Base-by-base conservation (phyloP, 2,329 filamentous ascomycete species). In the Knufia fluminis region DNA sequence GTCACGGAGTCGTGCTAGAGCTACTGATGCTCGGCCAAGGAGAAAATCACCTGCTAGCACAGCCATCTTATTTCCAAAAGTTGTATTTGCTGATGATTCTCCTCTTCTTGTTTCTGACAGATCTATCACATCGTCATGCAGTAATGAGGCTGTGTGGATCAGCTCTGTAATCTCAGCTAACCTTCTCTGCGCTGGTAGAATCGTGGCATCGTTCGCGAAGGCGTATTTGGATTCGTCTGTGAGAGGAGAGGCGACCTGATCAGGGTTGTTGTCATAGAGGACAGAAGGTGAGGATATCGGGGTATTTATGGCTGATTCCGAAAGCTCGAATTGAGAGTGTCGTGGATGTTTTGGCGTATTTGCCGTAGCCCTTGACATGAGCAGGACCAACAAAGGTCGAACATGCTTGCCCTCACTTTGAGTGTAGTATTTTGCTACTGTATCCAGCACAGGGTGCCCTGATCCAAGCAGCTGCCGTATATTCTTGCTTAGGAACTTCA, bases 51-150 rank as follows among this genome's bases (percentile, higher is more conserved):
- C 92, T 0, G 92, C 92, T 57, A 98, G 71, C 2, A 98, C 91
- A 12, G 92, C 91, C 91, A 98, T 97, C 69, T 98, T 98, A 74
- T 98, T 98, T 56, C 92, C 92, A 61, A 97, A 97, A 61, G 90
- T 86, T 54, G 92, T 78, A 66, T 98, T 98, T 26, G 92, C 92
- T 1, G 87, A 94, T 6, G 87, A 85, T 2, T 82, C 80, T 24
- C 87, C 86, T 52, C 92, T 85, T 49, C 92, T 81, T 9, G 89
- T 85, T 36, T 86, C 76, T 1, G 90, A 94, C 65, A 91, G 86
- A 65, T 98, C 92, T 63, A 98, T 95, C 24, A 98, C 92, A 70
- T 98, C 92, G 75, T 98, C 92, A 69, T 98, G 92, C 12, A 98
- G 80, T 16, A 98, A 78, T 1, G 91, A 97, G 0, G 92, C 90